Conservation (phyloP, 495 filamentous ascomycete species). For the Podospora tetraspora region DNA sequence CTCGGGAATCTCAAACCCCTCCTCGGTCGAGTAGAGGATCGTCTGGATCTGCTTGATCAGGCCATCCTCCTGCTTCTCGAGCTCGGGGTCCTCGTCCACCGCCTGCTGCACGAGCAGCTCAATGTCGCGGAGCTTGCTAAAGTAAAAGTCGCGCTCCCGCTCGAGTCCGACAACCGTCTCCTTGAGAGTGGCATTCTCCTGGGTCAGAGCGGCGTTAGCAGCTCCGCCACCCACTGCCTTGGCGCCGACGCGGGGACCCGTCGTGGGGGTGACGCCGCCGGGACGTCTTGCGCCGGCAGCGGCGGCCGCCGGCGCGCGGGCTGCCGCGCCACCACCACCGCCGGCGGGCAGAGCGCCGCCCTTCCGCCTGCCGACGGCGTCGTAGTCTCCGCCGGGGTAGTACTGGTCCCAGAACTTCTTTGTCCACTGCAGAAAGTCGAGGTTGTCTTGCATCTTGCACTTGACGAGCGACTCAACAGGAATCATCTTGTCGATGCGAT, state of each 20-base stretch:
- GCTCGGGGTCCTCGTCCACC: conserved; percentile 80
- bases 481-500: conserved; percentile 78
- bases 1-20: conserved; percentile 82
- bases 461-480: conserved; percentile 86
- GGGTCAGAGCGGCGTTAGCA: conserved; percentile 60
- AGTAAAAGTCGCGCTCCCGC: conserved; percentile 97
- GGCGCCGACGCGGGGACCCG: conserved; percentile 46
- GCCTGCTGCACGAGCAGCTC: conserved; percentile 88
- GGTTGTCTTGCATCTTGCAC: conserved; percentile 99
- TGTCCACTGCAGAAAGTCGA: conserved; percentile 95
- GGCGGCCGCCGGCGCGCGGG: conserved; percentile 35
- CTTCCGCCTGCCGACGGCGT: conserved; percentile 79
- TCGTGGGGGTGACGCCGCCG: conserved; percentile 72
- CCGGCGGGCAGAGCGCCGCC: conserved; percentile 57
- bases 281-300: conserved; percentile 43
- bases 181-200: conserved; percentile 79
- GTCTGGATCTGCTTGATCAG: conserved; percentile 90
- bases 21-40: conserved; percentile 96
- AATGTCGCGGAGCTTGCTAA: conserved; percentile 95
- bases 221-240: conserved; percentile 50
- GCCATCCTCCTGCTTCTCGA: conserved; percentile 88
- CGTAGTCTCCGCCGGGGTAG: conserved; percentile 94
- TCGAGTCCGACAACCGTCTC: conserved; percentile 81
- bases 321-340: conserved; percentile 25
- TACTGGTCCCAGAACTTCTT: conserved; percentile 98